Conservation (phyloP, 1,284 basidiomycete genomes). For the Phylloporus gajari region DNA sequence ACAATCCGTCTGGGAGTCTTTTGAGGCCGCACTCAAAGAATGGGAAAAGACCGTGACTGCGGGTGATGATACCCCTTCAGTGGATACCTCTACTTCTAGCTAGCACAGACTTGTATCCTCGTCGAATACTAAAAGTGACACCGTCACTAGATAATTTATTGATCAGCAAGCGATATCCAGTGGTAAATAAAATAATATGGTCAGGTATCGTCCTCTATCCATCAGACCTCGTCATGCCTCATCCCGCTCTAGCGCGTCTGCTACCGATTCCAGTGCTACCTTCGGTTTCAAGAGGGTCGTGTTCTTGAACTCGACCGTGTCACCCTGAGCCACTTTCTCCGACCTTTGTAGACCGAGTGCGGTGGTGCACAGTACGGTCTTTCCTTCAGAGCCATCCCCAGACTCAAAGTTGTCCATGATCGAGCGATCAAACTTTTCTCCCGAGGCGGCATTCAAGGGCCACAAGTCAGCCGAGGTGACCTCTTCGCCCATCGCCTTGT, state of each 20-base stretch:
- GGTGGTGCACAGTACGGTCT: constrained; percentile 49
- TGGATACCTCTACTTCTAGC: constrained; percentile 30
- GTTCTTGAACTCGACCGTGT: constrained; percentile 37
- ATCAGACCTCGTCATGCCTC: constrained; percentile 26
- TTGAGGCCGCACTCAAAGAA: constrained; percentile 68
- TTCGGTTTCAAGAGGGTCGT: constrained; percentile 50
- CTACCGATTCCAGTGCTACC: constrained; percentile 48
- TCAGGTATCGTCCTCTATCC: constrained; percentile 11
- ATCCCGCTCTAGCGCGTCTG: constrained; percentile 43
- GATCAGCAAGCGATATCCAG: constrained; percentile 18
- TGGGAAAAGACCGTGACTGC: constrained; percentile 62
- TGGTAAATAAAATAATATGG: constrained; percentile 44
- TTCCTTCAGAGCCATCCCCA: constrained; percentile 18
- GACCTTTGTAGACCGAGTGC: constrained; percentile 49
- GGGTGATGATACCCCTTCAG: constrained; percentile 35
- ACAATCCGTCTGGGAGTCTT: constrained; percentile 76
- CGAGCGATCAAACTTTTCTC: constrained; percentile 50
- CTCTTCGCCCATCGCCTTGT: constrained; percentile 62
- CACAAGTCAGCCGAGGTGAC: constrained; percentile 61
- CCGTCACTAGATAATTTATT: constrained; percentile 40
- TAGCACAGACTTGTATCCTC: constrained; percentile 7
- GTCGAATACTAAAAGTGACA: constrained; percentile 15
- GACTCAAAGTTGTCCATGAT: constrained; percentile 58
- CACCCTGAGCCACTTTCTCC: constrained; percentile 36
- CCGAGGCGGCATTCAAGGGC: constrained; percentile 52